Base-by-base conservation (phyloP, 139 green algal species). In the Micromonas commoda region DNA sequence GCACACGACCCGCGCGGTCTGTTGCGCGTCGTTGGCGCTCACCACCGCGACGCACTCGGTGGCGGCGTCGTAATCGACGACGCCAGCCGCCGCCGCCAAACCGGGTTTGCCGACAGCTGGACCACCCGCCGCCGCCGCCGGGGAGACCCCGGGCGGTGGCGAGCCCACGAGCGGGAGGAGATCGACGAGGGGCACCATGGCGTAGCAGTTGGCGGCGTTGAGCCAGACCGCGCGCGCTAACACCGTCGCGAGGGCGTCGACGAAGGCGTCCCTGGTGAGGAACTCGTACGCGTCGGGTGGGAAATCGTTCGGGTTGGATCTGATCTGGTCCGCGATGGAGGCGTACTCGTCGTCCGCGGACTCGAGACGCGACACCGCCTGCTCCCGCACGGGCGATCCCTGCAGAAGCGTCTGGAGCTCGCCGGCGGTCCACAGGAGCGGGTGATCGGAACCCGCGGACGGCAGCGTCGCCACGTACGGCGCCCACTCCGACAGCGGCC, bases 121-220 rank as follows among this genome's bases (percentile, higher is more conserved):
- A 1, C 35, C 70, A n/a, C 23, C 52, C 29, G 29, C 32, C 20
- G 53, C 31, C 29, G 52, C 35, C 13, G 31, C 33, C 0, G 53
- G 53, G 20, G 2, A 21, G 21, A 67, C 71, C 1, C 51, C 29
- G 31, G 53, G 53, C 23, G 28, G 24, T 3, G 53, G 71, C 35
- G 71, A 28, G n/a, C 51, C 73, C 21, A 77, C 33, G 24, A 67
- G 34, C 6, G 37, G 35, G 20, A 75, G 52, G 23, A 61, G 19
- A 66, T 68, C 5, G 9, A 87, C 75, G 16, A 93, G 24, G 1
- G 93, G 93, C 81, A 97, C 82, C 45, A 98, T 77, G 6, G 94
- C 94, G 86, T 98, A 97, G 83, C 89, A 92, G 39, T 88, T 67
- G 3, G 91, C 94, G 24, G 86, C 83, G 6, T 90, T 90, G 21